phyloP scores from a whole-genome alignment of 345 rosid species.

The Zanthoxylum bungeanum region DNA sequence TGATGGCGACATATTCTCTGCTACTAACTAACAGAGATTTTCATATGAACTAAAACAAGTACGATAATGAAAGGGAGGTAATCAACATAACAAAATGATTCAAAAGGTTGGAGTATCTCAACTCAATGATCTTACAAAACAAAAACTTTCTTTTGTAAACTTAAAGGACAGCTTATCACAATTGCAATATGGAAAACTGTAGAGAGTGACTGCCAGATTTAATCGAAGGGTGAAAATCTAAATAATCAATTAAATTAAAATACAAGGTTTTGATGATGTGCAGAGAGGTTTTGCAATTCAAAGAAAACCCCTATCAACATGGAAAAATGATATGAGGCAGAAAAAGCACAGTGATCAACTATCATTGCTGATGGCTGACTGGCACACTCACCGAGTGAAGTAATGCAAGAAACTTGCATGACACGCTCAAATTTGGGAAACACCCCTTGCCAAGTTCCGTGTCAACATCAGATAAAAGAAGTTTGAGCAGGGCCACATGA shows the following conservation, averaged over 20 bases:
- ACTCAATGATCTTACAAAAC: background rate
- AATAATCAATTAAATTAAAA: background rate
- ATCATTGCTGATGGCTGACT: background rate
- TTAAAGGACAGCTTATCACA: background rate
- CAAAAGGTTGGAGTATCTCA: background rate
- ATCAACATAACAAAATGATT: background rate
- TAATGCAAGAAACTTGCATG: slow-evolving; percentile 93
- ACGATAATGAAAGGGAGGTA: background rate
- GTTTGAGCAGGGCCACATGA: slow-evolving; percentile 80
- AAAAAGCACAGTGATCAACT: background rate
- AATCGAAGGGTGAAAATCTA: background rate
- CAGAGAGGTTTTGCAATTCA: background rate
- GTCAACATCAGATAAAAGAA: slow-evolving; percentile 73
- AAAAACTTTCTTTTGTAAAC: background rate
- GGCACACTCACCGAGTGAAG: slow-evolving; percentile 76
- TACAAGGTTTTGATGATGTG: background rate
- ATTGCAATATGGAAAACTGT: background rate
- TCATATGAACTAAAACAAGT: background rate
- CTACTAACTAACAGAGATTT: background rate
- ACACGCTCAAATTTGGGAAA: slow-evolving; percentile 50
- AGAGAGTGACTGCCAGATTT: background rate
- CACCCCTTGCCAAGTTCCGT: slow-evolving; percentile 52
- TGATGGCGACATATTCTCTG: background rate
- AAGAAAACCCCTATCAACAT: background rate
- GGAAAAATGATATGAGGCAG: background rate